Conservation (phyloP, 257 asterid species). For the Plantago elongata region DNA sequence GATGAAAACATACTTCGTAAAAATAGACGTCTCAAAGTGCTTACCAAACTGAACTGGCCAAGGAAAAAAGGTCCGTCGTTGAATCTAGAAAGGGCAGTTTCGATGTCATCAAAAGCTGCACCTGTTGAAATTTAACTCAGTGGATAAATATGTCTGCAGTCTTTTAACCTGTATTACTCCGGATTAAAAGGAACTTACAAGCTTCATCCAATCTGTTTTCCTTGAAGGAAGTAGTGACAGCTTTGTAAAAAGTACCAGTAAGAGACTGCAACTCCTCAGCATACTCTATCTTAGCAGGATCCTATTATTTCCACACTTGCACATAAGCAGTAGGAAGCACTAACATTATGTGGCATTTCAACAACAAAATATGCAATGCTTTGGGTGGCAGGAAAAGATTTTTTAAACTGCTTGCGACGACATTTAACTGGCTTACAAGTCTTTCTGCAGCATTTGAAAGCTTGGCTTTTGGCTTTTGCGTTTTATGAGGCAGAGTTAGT, state of each 20-base stretch:
- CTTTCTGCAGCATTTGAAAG: not conserved
- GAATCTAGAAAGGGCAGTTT: constrained; percentile 64
- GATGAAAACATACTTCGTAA: too few species aligned
- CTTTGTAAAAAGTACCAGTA: constrained; percentile 43
- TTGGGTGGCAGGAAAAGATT: not conserved
- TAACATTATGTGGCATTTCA: not conserved
- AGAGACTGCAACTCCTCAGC: constrained; percentile 59
- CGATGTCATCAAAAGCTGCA: constrained; percentile 59
- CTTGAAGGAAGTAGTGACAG: constrained; percentile 48
- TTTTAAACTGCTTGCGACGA: too few species aligned
- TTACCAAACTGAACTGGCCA: constrained; percentile 75
- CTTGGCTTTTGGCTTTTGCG: not conserved
- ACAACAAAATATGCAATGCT: not conserved
- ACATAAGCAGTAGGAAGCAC: not conserved
- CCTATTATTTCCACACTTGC: constrained; percentile 31
- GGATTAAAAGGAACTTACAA: constrained; percentile 31
- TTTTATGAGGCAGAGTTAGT: too few species aligned
- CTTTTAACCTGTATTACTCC: not conserved
- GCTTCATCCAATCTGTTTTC: constrained; percentile 41
- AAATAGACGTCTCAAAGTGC: constrained; percentile 12
- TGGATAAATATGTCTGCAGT: constrained; percentile 10
- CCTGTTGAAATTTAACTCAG: constrained; percentile 24
- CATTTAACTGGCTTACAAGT: too few species aligned
- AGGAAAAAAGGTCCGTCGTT: constrained; percentile 72
- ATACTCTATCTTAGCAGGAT: constrained; percentile 45